Conservation (phyloP, 1,139 yeast genomes). For the Pichia norvegensis region DNA sequence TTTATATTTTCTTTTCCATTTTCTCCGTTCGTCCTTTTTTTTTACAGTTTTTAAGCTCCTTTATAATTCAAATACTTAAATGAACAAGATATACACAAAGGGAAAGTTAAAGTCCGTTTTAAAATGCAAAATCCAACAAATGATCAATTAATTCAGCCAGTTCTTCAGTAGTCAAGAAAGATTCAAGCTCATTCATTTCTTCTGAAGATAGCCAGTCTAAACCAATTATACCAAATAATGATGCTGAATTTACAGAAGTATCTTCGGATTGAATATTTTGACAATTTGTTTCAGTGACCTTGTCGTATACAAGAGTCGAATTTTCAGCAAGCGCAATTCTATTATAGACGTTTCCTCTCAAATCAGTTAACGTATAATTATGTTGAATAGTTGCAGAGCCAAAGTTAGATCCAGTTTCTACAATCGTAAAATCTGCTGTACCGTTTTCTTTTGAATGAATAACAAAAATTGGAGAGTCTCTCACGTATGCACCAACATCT, state of each 20-base stretch:
- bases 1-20: background rate
- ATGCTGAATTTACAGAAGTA: slow-evolving; percentile 1
- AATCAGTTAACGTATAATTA: slow-evolving; percentile 27
- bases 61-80: background rate
- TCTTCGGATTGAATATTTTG: background rate
- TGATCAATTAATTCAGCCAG: background rate
- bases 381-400: slow-evolving; percentile 44
- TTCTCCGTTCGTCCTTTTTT: too few relatives aligned
- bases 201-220: slow-evolving; percentile 6
- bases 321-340: slow-evolving; percentile 39
- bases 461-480: slow-evolving; percentile 17
- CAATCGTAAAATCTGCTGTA: slow-evolving; percentile 37
- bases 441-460: slow-evolving; percentile 36
- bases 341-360: slow-evolving; percentile 26
- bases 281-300: slow-evolving; percentile 11
- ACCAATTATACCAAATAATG: slow-evolving; percentile 1
- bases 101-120: too few relatives aligned
- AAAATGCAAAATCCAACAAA: background rate
- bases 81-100: background rate
- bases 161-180: slow-evolving; percentile 3
- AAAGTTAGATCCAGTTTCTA: slow-evolving; percentile 40
- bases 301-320: slow-evolving; percentile 32
- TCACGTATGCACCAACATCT: slow-evolving; percentile 6
- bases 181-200: slow-evolving; percentile 6
- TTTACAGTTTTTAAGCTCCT: background rate